These are phyloP conservation scores for Arachnomyces sp. DNA, from an alignment of 2,329 filamentous ascomycete species.

Conservation along the genomic window DNA sequence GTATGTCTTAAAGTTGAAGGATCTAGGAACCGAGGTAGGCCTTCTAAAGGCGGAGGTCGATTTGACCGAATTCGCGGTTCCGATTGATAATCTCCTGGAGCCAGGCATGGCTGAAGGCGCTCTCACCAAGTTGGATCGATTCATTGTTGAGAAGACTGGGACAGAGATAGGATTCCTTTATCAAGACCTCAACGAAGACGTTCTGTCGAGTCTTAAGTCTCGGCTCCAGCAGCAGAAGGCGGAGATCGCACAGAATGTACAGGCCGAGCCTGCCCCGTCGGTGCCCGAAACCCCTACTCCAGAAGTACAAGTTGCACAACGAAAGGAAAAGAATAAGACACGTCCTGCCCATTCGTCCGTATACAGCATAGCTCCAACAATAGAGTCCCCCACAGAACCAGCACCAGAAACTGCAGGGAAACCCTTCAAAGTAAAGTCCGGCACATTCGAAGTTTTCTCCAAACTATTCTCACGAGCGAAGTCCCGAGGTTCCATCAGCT, in stretches of 20 bases:
- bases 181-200: conserved; percentile 36
- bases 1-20: conserved; percentile 27
- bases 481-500: conserved; percentile 17
- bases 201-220: conserved; percentile 26
- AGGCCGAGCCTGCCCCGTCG: too few species aligned
- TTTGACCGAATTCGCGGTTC: conserved; percentile 33
- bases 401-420: neutral
- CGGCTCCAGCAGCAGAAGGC: conserved; percentile 15
- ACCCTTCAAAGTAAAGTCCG: conserved; percentile 31
- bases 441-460: conserved; percentile 33
- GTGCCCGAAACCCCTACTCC: too few species aligned
- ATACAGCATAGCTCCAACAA: conserved; percentile 22
- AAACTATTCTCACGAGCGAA: conserved; percentile 20
- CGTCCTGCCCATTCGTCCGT: conserved; percentile 34
- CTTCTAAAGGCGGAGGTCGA: conserved; percentile 33
- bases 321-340: conserved; percentile 40
- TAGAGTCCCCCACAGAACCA: neutral
- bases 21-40: conserved; percentile 34
- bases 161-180: conserved; percentile 39
- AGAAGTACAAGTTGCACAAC: conserved; percentile 25
- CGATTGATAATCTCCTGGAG: conserved; percentile 38
- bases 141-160: conserved; percentile 33
- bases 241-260: conserved; percentile 6
- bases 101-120: conserved; percentile 32
- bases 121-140: conserved; percentile 30